Evolutionary conservation across 768 basidiomycete species (phyloP), one percentile per base, ranked within the genome.

Genomic region (Pleurotus citrinopileatus): DNA sequence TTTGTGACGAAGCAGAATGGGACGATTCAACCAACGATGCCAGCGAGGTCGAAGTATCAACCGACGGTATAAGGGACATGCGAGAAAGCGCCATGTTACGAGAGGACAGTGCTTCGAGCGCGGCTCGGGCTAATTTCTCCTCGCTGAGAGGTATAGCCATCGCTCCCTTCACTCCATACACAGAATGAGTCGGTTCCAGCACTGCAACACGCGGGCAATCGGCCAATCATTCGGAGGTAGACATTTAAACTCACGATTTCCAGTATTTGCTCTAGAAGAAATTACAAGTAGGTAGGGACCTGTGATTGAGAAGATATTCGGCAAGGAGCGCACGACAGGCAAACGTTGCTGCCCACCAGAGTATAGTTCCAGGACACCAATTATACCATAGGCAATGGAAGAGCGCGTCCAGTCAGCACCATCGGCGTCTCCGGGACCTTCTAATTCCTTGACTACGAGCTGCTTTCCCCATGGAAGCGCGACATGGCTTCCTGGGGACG

Each of bases 211-310:
- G 20, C 22, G 20, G 60, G 22, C 42, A 40, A 43, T 51, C 17
- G 44, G 19, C 19, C 36, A 25, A 44, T 50, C 26, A 6, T 5
- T 17, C 23, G 37, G 20, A 34, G 10, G 25, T 45, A 25, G 36
- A 25, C 13, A 51, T 23, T 8, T n/a, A 17, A 12, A 75, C 88
- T 70, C 65, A 89, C 91, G 65, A 58, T 77, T 73, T 56, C 91
- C 91, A 10, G 88, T 73, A 56, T 84, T 78, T 42, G 71, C 71
- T 55, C 80, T 79, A 1, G 81, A 75, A 17, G 82, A 84, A 43
- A 94, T 80, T 3, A 91, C 87, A 40, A 94, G 70, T 15, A 94
- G 69, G 72, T 91, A 86, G 7, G 91, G 87, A 29, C 80, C 91
- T 92, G 54, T 15, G 42, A 25, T 56, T 15, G 40, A 19, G 26